These are phyloP conservation scores for Penicillium expansum DNA, from an alignment of 2,329 filamentous ascomycete genomes.

Conservation along the genomic window DNA sequence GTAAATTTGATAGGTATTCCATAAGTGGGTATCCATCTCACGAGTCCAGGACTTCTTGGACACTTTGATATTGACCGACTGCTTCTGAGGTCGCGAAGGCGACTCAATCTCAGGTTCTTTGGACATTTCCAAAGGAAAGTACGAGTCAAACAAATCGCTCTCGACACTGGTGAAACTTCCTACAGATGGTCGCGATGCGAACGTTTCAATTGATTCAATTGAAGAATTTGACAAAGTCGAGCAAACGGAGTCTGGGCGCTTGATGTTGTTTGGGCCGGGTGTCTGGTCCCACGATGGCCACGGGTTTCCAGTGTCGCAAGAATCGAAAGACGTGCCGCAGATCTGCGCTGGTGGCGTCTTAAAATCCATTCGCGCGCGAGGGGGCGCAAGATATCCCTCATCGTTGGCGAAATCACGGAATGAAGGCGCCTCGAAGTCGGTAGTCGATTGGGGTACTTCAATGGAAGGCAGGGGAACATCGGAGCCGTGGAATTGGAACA, in stretches of 20 bases:
- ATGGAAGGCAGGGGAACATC: conserved; percentile 47
- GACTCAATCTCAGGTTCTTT: conserved; percentile 41
- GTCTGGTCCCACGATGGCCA: conserved; percentile 36
- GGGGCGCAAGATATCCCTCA: conserved; percentile 41
- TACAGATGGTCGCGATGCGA: conserved; percentile 55
- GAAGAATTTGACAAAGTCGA: conserved; percentile 63
- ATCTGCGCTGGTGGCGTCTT: conserved; percentile 49
- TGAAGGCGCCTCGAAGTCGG: conserved; percentile 28
- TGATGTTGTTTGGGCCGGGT: conserved; percentile 45
- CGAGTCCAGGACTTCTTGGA: conserved; percentile 50
- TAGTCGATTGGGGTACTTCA: conserved; percentile 35
- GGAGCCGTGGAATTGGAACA: conserved; percentile 32
- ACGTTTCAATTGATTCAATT: conserved; percentile 57
- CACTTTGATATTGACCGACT: conserved; percentile 22
- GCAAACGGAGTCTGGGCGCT: conserved; percentile 57
- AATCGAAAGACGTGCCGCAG: conserved; percentile 36
- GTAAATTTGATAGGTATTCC: conserved; percentile 64
- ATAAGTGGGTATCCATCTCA: conserved; percentile 65
- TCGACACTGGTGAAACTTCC: conserved; percentile 62
- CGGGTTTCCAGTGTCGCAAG: conserved; percentile 21
- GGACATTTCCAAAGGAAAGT: conserved; percentile 45
- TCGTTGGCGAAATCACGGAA: conserved; percentile 28
- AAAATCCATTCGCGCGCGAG: conserved; percentile 37
- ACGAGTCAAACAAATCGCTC: conserved; percentile 57
- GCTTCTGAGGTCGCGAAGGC: conserved; percentile 34